Evolutionary conservation across 495 filamentous ascomycete genomes (phyloP).

Genomic region (Aspergillus heteromorphus): DNA sequence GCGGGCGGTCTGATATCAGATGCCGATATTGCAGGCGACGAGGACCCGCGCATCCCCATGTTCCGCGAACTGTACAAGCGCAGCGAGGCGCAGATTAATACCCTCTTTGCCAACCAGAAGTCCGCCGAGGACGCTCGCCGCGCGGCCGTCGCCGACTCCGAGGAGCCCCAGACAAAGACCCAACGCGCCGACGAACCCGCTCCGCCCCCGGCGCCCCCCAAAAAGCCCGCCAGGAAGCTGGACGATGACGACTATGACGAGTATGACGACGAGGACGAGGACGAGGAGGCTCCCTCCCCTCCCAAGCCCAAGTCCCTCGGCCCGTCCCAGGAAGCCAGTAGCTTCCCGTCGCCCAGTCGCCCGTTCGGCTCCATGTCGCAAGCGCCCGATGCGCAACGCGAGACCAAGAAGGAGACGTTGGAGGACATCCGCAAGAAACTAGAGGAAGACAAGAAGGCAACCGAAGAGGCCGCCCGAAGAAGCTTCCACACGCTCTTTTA

Average conservation of each 20-base stretch:
- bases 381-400: conserved; percentile 31
- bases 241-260: conserved; percentile 79
- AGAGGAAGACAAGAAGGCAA: conserved; percentile 89
- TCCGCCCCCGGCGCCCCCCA: conserved; percentile 37
- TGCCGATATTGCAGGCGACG: conserved; percentile 50
- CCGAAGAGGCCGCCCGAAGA: conserved; percentile 80
- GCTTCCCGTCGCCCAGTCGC: conserved; percentile 24
- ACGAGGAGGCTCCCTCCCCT: conserved; percentile 54
- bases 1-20: conserved; percentile 45
- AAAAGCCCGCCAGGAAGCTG: conserved; percentile 64
- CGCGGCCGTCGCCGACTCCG: conserved; percentile 24
- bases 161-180: conserved; percentile 24
- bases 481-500: conserved; percentile 92
- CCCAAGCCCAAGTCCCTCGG: conserved; percentile 53
- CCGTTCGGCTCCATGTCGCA: conserved; percentile 24
- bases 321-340: conserved; percentile 32
- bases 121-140: conserved; percentile 26
- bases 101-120: conserved; percentile 50
- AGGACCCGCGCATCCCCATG: conserved; percentile 57
- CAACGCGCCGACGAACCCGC: conserved; percentile 38
- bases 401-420: conserved; percentile 55
- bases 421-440: conserved; percentile 90
- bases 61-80: conserved; percentile 56
- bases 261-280: conserved; percentile 81
- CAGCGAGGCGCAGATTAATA: conserved; percentile 56